Base-by-base conservation (phyloP, 768 basidiomycete genomes). In the Boletus vinaceobasis region DNA sequence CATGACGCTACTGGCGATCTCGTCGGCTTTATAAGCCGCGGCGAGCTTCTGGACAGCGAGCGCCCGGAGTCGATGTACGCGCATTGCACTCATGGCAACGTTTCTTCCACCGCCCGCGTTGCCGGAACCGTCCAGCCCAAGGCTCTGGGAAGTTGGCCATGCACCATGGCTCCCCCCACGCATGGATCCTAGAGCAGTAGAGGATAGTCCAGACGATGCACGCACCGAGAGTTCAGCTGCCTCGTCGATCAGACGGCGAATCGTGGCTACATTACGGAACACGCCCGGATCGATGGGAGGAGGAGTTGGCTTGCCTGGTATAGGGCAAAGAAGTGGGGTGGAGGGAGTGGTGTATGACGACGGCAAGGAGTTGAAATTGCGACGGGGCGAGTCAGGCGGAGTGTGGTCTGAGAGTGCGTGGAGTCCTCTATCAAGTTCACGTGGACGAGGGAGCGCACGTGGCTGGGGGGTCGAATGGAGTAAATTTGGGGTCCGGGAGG, bases 1-100 rank as follows among this genome's bases (percentile, higher is more conserved):
- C 86, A 94, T 90, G 27, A 95, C 93, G 64, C 89, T 92, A 1
- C 90, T 89, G 1, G 93, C 93, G 63, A 95, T 90, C 69, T 95
- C 93, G 66, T 95, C 93, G 11, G 83, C 79, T 66, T 85, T 84
- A 65, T 95, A 95, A 5, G 93, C 93, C 23, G 85, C 81, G 1
- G 92, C 90, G 38, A 94, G 75, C 67, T 91, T 92, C 71, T 92
- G 88, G 19, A 95, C 90, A 0, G 93, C 92, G 29, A 93, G 78
- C 0, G 83, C 86, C 33, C 93, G 75, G 42, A 95, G 71, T 48
- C 90, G 77, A 66, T 94, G 90, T 39, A 93, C 79, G 33, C 93
- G 82, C 77, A 84, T 88, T 0, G 90, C 85, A 32, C 87, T 90
- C 90, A 95, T 93, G 33, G 84, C 79, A 3, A 86, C 84, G 63